Evolutionary conservation across 805 yeast species (phyloP).

Genomic region (Wickerhamiella alocasiicola): DNA sequence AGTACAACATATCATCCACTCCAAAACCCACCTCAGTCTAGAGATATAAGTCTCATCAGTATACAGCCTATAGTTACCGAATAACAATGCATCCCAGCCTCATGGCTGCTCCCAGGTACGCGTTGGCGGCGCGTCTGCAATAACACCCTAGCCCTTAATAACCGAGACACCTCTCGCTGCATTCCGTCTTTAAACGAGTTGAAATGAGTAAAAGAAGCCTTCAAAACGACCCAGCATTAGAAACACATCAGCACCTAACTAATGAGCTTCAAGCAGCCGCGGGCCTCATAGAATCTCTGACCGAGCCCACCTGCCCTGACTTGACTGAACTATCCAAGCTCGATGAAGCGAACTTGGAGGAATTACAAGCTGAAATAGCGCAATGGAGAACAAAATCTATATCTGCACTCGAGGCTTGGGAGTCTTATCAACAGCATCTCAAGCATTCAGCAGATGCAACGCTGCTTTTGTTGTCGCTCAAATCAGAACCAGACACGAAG

Average conservation of each 20-base stretch:
- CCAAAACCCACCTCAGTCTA: too few relatives aligned
- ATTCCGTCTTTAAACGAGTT: too few relatives aligned
- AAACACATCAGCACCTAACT: conserved; percentile 7
- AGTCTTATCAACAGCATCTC: conserved; percentile 17
- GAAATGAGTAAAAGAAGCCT: conserved; percentile 7
- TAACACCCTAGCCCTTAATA: too few relatives aligned
- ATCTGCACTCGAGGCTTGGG: conserved; percentile 16
- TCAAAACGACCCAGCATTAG: conserved; percentile 10
- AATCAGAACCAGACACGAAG: conserved; percentile 17
- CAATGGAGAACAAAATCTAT: background rate
- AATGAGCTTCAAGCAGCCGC: conserved; percentile 9
- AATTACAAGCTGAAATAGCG: background rate
- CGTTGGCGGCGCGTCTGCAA: too few relatives aligned
- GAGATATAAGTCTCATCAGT: too few relatives aligned
- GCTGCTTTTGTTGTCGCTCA: conserved; percentile 15
- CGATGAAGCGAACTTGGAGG: conserved; percentile 5
- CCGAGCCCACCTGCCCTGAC: conserved; percentile 1
- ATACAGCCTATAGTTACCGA: too few relatives aligned
- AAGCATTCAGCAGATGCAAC: conserved; percentile 20
- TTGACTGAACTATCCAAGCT: background rate
- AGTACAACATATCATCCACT: too few relatives aligned
- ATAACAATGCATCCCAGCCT: too few relatives aligned
- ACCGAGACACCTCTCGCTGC: too few relatives aligned
- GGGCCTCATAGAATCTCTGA: background rate
- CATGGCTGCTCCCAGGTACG: too few relatives aligned